phyloP scores from a whole-genome alignment of 2,329 filamentous ascomycete genomes.

The Fusarium graminum region DNA sequence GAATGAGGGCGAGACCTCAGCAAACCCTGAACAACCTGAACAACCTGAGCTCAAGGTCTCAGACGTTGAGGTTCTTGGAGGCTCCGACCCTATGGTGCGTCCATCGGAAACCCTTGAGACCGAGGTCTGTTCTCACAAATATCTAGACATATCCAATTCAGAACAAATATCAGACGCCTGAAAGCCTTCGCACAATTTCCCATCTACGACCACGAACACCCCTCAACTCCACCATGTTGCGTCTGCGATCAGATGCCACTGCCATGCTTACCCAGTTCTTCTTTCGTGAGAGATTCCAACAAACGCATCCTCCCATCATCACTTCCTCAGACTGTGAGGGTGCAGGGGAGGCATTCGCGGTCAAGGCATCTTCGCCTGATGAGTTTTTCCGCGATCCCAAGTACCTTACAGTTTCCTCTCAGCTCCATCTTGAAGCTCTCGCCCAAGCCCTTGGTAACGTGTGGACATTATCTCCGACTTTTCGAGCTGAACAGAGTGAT shows the following conservation, averaged over 20 bases:
- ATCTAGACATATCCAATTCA: slow-evolving; percentile 88
- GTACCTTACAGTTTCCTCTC: slow-evolving; percentile 94
- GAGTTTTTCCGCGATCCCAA: slow-evolving; percentile 88
- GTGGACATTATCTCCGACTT: slow-evolving; percentile 94
- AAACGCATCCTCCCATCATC: slow-evolving; percentile 93
- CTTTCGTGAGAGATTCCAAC: slow-evolving; percentile 75
- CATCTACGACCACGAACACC: slow-evolving; percentile 88
- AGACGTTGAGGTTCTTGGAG: slow-evolving; percentile 77
- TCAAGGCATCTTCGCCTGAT: slow-evolving; percentile 62
- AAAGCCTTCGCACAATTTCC: slow-evolving; percentile 88
- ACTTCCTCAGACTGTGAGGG: slow-evolving; percentile 98
- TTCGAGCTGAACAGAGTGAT: slow-evolving; percentile 92
- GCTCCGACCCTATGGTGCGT: slow-evolving; percentile 82
- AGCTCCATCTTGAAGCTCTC: slow-evolving; percentile 93
- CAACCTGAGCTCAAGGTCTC: slow-evolving; percentile 78
- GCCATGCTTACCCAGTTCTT: slow-evolving; percentile 82
- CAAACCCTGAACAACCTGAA: slow-evolving; percentile 16
- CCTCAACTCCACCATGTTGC: slow-evolving; percentile 82
- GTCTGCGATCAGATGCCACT: slow-evolving; percentile 85
- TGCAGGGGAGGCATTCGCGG: slow-evolving; percentile 90
- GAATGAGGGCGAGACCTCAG: slow-evolving; percentile 11
- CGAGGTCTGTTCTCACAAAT: slow-evolving; percentile 13
- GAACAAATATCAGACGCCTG: slow-evolving; percentile 93
- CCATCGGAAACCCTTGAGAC: slow-evolving; percentile 6
- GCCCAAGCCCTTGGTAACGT: slow-evolving; percentile 90